Conservation (phyloP, 331 rosid species). For the Arachis monticola region DNA sequence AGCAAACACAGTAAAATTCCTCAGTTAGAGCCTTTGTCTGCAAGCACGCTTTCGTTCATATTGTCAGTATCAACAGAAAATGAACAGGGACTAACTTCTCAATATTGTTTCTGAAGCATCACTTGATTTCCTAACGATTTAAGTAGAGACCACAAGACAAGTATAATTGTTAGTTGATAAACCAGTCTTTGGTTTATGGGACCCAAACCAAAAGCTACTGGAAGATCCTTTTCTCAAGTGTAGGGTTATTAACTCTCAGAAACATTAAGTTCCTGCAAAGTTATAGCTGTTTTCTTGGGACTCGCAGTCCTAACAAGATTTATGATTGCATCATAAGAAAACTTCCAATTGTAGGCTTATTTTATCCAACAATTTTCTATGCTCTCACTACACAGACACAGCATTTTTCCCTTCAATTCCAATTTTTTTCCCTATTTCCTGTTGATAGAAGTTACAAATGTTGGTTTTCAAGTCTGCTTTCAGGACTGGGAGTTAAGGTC, state of each 20-base stretch:
- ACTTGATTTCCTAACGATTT: not conserved
- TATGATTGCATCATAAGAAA: slow-evolving; percentile 7
- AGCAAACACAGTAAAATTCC: not conserved
- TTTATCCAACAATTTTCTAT: not conserved
- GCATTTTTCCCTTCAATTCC: not conserved
- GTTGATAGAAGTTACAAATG: not conserved
- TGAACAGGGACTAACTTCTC: not conserved
- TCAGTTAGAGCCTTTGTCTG: slow-evolving; percentile 9
- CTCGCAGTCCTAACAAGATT: not conserved
- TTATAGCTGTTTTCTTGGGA: not conserved
- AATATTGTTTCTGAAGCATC: not conserved
- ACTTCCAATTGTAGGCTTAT: slow-evolving; percentile 7
- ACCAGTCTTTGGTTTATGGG: too few relatives aligned
- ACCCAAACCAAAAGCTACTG: not conserved
- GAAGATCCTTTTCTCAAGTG: not conserved
- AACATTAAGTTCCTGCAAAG: not conserved
- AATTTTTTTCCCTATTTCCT: not conserved
- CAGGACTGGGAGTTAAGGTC: slow-evolving; percentile 1
- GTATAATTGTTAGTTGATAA: not conserved
- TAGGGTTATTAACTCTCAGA: not conserved
- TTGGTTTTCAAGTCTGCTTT: slow-evolving; percentile 8
- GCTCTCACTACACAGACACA: not conserved
- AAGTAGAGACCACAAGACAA: not conserved
- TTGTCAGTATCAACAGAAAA: not conserved
- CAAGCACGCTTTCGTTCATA: not conserved